phyloP scores from a whole-genome alignment of 352 stramenopile genomes.

The Thraustochytrium sp. region DNA sequence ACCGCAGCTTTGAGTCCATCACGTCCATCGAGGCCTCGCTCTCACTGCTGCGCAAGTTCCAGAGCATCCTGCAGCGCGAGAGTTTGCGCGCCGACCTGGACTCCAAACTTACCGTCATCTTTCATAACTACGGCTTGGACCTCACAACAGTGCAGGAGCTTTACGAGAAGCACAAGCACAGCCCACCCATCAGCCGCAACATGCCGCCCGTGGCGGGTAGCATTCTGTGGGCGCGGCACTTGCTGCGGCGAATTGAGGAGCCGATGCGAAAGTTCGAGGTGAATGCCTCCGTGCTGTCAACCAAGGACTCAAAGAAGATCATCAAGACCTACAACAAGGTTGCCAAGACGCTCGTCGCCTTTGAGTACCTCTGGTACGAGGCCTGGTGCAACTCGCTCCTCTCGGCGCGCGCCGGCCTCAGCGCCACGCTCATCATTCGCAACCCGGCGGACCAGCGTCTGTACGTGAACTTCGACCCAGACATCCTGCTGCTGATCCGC shows the following conservation, averaged over 20 bases:
- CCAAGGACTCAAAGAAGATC: slow-evolving; percentile 92
- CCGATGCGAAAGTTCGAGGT: slow-evolving; percentile 98
- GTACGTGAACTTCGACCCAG: slow-evolving; percentile 97
- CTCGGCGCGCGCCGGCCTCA: slow-evolving; percentile 89
- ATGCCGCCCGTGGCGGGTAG: slow-evolving; percentile 93
- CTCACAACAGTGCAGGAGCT: slow-evolving; percentile 80
- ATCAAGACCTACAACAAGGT: slow-evolving; percentile 99
- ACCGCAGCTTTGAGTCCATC: slow-evolving; percentile 76
- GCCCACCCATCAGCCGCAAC: slow-evolving; percentile 92
- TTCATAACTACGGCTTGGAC: slow-evolving; percentile 80
- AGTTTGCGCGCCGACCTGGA: slow-evolving; percentile 70
- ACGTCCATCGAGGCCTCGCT: slow-evolving; percentile 78
- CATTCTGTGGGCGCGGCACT: slow-evolving; percentile 92
- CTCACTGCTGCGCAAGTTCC: slow-evolving; percentile 72
- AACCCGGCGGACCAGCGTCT: slow-evolving; percentile 94
- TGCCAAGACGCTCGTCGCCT: slow-evolving; percentile 90
- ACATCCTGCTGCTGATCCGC: slow-evolving; percentile 93
- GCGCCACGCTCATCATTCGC: slow-evolving; percentile 95
- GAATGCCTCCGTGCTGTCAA: slow-evolving; percentile 93
- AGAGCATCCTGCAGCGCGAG: slow-evolving; percentile 75
- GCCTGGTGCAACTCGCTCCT: slow-evolving; percentile 80
- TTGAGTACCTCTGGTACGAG: slow-evolving; percentile 98
- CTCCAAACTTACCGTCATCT: slow-evolving; percentile 80
- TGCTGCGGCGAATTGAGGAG: slow-evolving; percentile 96
- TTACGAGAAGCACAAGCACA: slow-evolving; percentile 97